These are phyloP conservation scores for Bruguiera hainesii DNA, from an alignment of 441 rosid species.

Conservation along the genomic window DNA sequence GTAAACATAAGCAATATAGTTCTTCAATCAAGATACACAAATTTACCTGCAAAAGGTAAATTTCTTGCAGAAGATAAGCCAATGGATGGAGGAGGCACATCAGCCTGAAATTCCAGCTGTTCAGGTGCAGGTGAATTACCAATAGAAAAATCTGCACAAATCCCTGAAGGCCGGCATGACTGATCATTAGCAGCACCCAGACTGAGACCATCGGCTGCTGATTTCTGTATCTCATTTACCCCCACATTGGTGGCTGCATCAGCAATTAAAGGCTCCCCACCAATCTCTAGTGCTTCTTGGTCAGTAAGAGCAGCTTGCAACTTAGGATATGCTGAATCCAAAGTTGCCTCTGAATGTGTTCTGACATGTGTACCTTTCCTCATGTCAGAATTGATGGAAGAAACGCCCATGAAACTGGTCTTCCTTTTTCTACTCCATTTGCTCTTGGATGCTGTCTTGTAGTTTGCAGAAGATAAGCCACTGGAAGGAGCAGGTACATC, in stretches of 20 bases:
- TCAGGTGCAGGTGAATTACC: slow-evolving; percentile 16
- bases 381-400: background rate
- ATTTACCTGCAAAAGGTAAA: slow-evolving; percentile 17
- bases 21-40: slow-evolving; percentile 7
- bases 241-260: background rate
- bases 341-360: slow-evolving; percentile 4
- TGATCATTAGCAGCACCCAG: slow-evolving; percentile 3
- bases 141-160: slow-evolving; percentile 8
- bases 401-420: no score
- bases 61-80: slow-evolving; percentile 15
- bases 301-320: background rate
- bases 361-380: background rate
- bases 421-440: no score
- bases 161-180: slow-evolving; percentile 12
- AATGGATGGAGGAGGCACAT: slow-evolving; percentile 7
- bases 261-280: background rate
- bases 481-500: slow-evolving; percentile 7
- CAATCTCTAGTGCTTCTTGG: background rate
- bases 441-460: background rate
- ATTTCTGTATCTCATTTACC: slow-evolving; percentile 17
- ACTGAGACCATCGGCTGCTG: slow-evolving; percentile 2
- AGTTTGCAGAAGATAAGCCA: slow-evolving; percentile 14
- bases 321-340: slow-evolving; percentile 1
- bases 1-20: slow-evolving; percentile 12
- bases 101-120: background rate